Evolutionary conservation across 106 monocot genomes (phyloP), one percentile per base, ranked within the genome.

Genomic region (Xerophyta viscosa): DNA sequence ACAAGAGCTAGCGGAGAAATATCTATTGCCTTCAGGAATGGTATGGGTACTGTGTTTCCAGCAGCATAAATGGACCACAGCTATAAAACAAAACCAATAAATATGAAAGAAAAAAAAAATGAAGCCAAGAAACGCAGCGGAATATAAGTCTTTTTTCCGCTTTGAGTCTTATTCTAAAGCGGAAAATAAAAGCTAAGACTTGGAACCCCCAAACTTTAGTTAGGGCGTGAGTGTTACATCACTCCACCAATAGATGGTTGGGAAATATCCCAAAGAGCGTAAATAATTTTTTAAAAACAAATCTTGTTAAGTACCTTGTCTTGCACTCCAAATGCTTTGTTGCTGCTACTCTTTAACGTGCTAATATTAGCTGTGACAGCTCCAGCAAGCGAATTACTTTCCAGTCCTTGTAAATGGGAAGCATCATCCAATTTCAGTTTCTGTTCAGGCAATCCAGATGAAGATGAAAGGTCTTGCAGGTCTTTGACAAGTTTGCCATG

Each of bases 31-130:
- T 71, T 89, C 20, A 98, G 60, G 62, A 98, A 86, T 29, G 98
- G 98, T 74, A 98, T 90, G 7, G 98, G 98, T 30, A 98, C 86
- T 0, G 86, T 98, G 58, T 86, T 98, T 8, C 98, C 98, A 47
- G 98, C 98, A 54, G 90, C 86, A 70, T 86, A 98, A 33, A 98
- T 90, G 20, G 98, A 89, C 90, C 89, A 79, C 14, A 98, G 74
- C 98, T 98, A 63, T 48, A 75, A 66, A 17, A 44, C 3, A 44
- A 44, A 44, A 17, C 33, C 33, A 6, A 33, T 6, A 6, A 33
- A 33, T 17, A 10, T 46, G 3, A 19, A 1, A 8, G 27, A 36
- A 28, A 15, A 21, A 20, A 36, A 11, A 21, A 33, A 10, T 33
- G 5, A 33, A 6, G 33, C 7, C 33, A 33, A 5, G 10, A 33